Conservation (phyloP, 345 rosid species). For the Balakata baccata region DNA sequence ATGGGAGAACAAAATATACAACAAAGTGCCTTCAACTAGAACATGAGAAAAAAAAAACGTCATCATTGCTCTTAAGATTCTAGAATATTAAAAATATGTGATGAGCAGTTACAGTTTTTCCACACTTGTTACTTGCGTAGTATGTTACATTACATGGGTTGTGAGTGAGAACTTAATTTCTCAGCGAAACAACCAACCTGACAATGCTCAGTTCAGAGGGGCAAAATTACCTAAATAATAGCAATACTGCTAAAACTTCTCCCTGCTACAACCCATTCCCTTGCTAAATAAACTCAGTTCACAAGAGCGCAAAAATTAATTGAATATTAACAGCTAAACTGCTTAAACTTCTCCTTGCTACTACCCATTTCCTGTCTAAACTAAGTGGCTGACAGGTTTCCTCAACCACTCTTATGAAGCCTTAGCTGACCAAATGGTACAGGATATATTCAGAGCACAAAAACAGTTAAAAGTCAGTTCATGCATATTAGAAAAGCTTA, state of each 20-base stretch:
- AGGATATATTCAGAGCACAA: background rate
- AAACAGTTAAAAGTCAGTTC: too few species aligned
- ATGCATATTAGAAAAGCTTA: background rate
- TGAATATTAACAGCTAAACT: background rate
- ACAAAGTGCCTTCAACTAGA: background rate
- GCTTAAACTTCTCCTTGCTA: background rate
- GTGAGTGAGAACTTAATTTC: background rate
- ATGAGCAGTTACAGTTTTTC: background rate
- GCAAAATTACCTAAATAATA: background rate
- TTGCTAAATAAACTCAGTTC: background rate
- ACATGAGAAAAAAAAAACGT: background rate
- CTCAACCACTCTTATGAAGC: background rate
- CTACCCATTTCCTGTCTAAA: background rate
- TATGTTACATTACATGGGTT: background rate
- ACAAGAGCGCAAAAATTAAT: background rate
- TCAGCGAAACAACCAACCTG: background rate
- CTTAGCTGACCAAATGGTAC: background rate
- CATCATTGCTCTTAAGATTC: background rate
- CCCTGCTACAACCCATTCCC: background rate
- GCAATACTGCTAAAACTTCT: background rate
- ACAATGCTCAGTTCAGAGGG: background rate
- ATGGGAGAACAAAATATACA: background rate
- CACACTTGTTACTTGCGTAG: background rate
- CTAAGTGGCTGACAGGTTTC: background rate
- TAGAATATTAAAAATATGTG: background rate